Percentiles rank a stretch among this genome's conserved stretches.
These are phyloP conservation scores for Boletus vinaceobasis DNA, from an alignment of 768 basidiomycete genomes.

Conservation along the genomic window DNA sequence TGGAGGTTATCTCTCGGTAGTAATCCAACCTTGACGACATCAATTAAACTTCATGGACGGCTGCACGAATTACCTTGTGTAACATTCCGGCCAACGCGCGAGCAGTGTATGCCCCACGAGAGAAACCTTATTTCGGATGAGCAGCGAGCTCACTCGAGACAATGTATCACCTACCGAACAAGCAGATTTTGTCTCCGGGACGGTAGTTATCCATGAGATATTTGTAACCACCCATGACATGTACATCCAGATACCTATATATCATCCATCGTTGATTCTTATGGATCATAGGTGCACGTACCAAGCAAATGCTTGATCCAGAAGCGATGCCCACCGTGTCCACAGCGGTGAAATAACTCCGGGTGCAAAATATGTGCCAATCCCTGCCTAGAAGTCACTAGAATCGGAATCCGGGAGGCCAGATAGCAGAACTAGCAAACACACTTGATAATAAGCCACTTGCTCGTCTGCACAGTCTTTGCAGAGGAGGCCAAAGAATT, in stretches of 20 bases:
- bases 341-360: constrained; percentile 65
- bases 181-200: constrained; percentile 68
- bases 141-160: neutral
- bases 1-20: constrained; percentile 64
- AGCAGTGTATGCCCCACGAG: constrained; percentile 63
- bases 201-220: constrained; percentile 79
- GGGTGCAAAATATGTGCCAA: constrained; percentile 53
- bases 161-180: constrained; percentile 50
- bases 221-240: constrained; percentile 72
- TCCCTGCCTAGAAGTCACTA: constrained; percentile 36
- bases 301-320: constrained; percentile 76
- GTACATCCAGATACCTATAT: constrained; percentile 62
- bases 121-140: constrained; percentile 55
- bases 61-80: constrained; percentile 47
- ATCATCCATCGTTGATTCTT: neutral
- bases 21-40: constrained; percentile 55
- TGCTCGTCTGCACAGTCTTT: constrained; percentile 54
- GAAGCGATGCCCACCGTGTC: constrained; percentile 52
- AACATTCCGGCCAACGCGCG: constrained; percentile 76
- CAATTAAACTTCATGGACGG: neutral
- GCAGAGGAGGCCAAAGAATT: constrained; percentile 63
- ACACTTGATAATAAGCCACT: constrained; percentile 69
- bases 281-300: constrained; percentile 26
- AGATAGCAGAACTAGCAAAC: constrained; percentile 1
- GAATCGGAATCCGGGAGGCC: neutral